Evolutionary conservation across 2,329 filamentous ascomycete species (phyloP).

Genomic region (Ascochyta fabae): DNA sequence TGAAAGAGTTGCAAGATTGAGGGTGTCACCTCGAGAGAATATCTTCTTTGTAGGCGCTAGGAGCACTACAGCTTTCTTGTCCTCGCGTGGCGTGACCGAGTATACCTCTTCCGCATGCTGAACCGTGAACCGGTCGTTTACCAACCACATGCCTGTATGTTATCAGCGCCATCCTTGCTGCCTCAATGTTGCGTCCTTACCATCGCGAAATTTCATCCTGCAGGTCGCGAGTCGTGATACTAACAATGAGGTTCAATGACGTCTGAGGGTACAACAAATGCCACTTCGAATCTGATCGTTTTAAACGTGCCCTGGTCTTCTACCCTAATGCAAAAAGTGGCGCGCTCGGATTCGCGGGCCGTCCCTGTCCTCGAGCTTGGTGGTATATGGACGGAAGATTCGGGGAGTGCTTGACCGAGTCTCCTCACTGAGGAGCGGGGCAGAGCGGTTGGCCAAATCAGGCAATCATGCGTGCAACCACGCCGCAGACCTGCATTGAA

Average conservation of each 20-base stretch:
- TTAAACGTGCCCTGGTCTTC: slow-evolving; percentile 2
- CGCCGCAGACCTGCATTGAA: background rate
- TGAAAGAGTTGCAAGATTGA: slow-evolving; percentile 63
- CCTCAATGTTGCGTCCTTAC: slow-evolving; percentile 35
- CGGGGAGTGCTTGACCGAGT: slow-evolving; percentile 27
- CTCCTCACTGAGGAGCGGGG: slow-evolving; percentile 21
- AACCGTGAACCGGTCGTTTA: slow-evolving; percentile 64
- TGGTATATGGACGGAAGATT: slow-evolving; percentile 33
- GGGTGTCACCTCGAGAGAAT: slow-evolving; percentile 60
- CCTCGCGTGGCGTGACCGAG: slow-evolving; percentile 54
- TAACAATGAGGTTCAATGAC: slow-evolving; percentile 5
- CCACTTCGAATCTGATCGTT: background rate
- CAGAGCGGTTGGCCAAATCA: slow-evolving; percentile 2
- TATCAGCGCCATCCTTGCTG: slow-evolving; percentile 13
- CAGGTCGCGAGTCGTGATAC: background rate
- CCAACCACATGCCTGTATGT: slow-evolving; percentile 66
- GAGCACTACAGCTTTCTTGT: slow-evolving; percentile 59
- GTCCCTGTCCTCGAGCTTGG: slow-evolving; percentile 16
- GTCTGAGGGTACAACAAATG: background rate
- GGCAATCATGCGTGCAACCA: slow-evolving; percentile 2
- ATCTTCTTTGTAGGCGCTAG: slow-evolving; percentile 66
- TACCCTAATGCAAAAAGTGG: background rate
- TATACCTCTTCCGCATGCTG: slow-evolving; percentile 72
- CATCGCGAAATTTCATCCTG: slow-evolving; percentile 67
- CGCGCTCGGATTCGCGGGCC: slow-evolving; percentile 29